phyloP scores from a whole-genome alignment of 495 filamentous ascomycete species.

The Penicillium bialowiezense region DNA sequence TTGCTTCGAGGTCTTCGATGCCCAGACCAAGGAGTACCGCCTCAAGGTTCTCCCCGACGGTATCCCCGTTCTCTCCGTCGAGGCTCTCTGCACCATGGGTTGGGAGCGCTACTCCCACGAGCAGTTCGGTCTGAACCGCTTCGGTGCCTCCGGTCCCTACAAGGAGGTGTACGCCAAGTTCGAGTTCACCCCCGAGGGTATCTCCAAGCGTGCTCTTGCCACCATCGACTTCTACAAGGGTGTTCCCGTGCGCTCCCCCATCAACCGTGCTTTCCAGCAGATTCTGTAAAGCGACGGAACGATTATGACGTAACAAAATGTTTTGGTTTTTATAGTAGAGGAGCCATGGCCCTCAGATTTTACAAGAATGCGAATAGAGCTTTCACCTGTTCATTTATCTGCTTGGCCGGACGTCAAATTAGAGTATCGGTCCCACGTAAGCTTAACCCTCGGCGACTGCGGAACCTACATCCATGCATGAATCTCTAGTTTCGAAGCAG shows the following conservation, averaged over 20 bases:
- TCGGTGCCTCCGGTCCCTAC: conserved; percentile 94
- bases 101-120: conserved; percentile 99
- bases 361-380: conserved; percentile 30
- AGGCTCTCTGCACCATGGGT: conserved; percentile 89
- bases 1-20: conserved; percentile 96
- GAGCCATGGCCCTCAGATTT: conserved; percentile 21
- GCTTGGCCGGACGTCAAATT: background rate
- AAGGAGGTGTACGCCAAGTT: conserved; percentile 99
- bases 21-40: conserved; percentile 89
- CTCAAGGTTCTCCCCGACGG: conserved; percentile 89
- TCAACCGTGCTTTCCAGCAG: conserved; percentile 76
- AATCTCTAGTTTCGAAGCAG: background rate
- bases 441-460: too few relatives aligned
- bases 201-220: conserved; percentile 86
- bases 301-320: conserved; percentile 22
- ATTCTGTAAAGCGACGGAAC: conserved; percentile 35
- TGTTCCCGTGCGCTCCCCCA: conserved; percentile 80
- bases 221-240: conserved; percentile 98
- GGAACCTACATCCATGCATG: too few relatives aligned
- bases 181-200: conserved; percentile 95
- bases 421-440: background rate
- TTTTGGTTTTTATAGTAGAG: conserved; percentile 27
- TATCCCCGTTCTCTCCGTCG: conserved; percentile 89
- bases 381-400: conserved; percentile 13
- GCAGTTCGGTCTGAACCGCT: conserved; percentile 98